Evolutionary conservation across 495 filamentous ascomycete species (phyloP).

Genomic region (Xylona heveae): DNA sequence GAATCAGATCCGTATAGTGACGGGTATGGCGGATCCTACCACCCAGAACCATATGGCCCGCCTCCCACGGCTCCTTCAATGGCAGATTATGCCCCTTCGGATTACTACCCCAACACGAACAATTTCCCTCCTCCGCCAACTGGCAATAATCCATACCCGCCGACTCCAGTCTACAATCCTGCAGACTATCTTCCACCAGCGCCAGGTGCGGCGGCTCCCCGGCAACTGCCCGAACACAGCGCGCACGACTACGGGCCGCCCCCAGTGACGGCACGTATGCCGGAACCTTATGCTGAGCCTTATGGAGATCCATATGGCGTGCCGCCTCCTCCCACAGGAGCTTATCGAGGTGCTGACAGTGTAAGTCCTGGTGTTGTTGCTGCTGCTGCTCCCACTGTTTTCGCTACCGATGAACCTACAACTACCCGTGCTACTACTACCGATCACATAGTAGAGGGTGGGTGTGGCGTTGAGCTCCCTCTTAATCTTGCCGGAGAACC

Average conservation of each 20-base stretch:
- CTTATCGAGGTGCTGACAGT: no score
- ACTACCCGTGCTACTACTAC: no score
- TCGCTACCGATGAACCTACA: no score
- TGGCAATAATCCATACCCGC: constrained; percentile 8
- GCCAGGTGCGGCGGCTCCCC: background rate
- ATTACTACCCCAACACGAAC: constrained; percentile 19
- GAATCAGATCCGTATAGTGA: constrained; percentile 5
- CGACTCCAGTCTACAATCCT: constrained; percentile 20
- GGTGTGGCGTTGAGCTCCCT: no score
- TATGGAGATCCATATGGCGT: background rate
- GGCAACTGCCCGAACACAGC: background rate
- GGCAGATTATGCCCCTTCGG: constrained; percentile 2
- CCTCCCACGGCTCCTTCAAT: background rate
- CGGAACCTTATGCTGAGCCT: no score
- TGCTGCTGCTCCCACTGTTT: no score
- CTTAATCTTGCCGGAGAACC: no score
- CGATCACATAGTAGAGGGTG: no score
- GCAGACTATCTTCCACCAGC: constrained; percentile 17
- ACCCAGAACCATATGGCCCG: background rate
- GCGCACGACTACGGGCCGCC: background rate
- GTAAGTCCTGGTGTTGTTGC: no score
- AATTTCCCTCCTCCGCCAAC: constrained; percentile 23
- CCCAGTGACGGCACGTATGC: background rate
- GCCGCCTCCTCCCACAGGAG: no score
- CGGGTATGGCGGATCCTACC: background rate